These are phyloP conservation scores for Allium cepa DNA, from an alignment of 106 monocot species.

Conservation along the genomic window DNA sequence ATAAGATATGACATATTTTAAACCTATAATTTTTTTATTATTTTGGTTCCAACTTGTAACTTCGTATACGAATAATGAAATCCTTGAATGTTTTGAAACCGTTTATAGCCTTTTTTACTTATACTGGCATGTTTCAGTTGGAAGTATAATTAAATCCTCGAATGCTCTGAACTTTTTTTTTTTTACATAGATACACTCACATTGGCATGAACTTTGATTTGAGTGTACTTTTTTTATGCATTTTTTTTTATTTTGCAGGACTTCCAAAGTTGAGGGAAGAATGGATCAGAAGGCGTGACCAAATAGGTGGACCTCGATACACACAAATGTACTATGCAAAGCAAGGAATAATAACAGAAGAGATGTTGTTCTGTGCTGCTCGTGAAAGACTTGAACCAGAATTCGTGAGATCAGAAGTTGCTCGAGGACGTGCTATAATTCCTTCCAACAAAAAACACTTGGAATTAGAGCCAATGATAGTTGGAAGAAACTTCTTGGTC, in stretches of 20 bases:
- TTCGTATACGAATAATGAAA: no score
- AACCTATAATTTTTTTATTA: no score
- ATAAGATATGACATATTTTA: no score
- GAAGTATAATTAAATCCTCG: no score
- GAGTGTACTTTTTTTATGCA: background rate
- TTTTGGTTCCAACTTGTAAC: no score
- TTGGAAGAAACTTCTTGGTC: conserved; percentile 74
- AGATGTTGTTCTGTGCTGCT: conserved; percentile 85
- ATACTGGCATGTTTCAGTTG: no score
- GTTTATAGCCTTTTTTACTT: no score
- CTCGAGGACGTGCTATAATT: conserved; percentile 79
- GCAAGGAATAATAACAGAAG: conserved; percentile 88
- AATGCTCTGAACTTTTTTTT: no score
- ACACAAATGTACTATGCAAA: conserved; percentile 98
- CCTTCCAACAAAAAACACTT: conserved; percentile 79
- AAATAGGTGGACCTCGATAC: conserved; percentile 60
- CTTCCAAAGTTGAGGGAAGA: conserved; percentile 85
- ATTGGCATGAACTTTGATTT: no score
- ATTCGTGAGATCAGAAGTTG: conserved; percentile 88
- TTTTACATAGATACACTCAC: no score
- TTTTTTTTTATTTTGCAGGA: conserved; percentile 28
- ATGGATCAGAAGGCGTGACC: conserved; percentile 63
- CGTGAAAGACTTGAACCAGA: conserved; percentile 89
- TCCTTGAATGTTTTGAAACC: no score
- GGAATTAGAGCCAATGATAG: conserved; percentile 76